Percentiles rank a stretch among this genome's conserved stretches.
phyloP scores from a whole-genome alignment of 2,329 filamentous ascomycete species.

The Talaromyces funiculosus region DNA sequence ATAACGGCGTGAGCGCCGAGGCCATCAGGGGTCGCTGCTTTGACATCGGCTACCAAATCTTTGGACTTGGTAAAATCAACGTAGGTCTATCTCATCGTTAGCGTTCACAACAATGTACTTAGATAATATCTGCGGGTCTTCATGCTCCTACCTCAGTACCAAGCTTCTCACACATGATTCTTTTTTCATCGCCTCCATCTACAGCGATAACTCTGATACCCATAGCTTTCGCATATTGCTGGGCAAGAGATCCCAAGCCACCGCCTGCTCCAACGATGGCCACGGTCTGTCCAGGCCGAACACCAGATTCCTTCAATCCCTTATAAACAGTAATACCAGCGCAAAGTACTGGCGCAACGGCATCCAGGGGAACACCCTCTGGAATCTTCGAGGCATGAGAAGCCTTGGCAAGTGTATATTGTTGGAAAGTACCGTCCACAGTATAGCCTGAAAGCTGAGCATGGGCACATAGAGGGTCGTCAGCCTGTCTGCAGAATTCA shows the following conservation, averaged over 20 bases:
- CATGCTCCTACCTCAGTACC: conserved; percentile 51
- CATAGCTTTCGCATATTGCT: conserved; percentile 90
- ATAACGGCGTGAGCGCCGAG: conserved; percentile 83
- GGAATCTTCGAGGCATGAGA: conserved; percentile 77
- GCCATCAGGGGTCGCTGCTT: conserved; percentile 71
- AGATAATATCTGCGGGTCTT: not conserved
- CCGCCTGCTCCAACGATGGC: conserved; percentile 88
- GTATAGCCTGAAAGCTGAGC: conserved; percentile 81
- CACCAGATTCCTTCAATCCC: conserved; percentile 76
- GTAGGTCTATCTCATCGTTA: conserved; percentile 44
- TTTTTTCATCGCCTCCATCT: conserved; percentile 77
- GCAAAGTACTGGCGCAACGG: conserved; percentile 73
- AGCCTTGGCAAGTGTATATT: conserved; percentile 83
- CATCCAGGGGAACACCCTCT: conserved; percentile 68
- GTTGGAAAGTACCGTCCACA: conserved; percentile 87
- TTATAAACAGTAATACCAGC: conserved; percentile 87
- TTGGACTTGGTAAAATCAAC: conserved; percentile 74
- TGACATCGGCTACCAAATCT: conserved; percentile 78
- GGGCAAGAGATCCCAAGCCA: conserved; percentile 71
- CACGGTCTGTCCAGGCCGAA: conserved; percentile 66
- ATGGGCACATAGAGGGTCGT: conserved; percentile 76
- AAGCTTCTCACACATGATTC: conserved; percentile 58
- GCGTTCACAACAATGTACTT: not conserved
- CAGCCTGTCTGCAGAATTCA: conserved; percentile 71
- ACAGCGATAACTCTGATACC: conserved; percentile 74